Evolutionary conservation across 139 green algal genomes (phyloP).

Genomic region (Deuterostichococcus epilithicus): DNA sequence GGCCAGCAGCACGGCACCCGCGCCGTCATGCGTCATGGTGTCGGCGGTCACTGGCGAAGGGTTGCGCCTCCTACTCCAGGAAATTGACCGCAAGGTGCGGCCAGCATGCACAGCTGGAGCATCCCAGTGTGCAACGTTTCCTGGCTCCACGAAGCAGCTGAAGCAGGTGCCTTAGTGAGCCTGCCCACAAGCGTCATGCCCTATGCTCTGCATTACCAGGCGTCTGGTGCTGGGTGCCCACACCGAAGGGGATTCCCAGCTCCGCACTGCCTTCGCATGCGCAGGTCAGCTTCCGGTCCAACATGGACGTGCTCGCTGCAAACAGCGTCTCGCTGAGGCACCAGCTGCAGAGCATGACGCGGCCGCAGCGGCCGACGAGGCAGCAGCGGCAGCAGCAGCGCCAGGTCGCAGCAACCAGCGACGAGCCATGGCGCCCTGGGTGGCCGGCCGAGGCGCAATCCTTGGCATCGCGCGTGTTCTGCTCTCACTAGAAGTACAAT

Average conservation of each 20-base stretch:
- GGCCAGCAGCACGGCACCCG: neutral
- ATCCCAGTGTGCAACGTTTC: neutral
- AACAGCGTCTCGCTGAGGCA: neutral
- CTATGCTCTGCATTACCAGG: neutral
- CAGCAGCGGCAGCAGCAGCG: no score
- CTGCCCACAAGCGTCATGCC: neutral
- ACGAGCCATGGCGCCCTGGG: neutral
- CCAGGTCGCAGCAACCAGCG: neutral
- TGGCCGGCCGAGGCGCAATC: neutral
- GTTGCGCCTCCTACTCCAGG: constrained; percentile 15
- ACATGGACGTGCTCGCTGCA: neutral
- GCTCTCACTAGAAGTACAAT: no score
- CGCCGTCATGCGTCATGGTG: neutral
- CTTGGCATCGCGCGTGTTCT: neutral
- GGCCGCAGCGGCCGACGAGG: neutral
- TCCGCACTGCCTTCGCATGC: no score
- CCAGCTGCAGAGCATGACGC: neutral
- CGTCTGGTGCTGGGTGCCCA: neutral
- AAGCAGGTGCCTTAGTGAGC: neutral
- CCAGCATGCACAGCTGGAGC: neutral
- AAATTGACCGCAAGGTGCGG: constrained; percentile 14
- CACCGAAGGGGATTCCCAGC: neutral
- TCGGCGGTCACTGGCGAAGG: constrained; percentile 13
- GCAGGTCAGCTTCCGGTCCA: neutral
- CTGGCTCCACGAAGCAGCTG: neutral